These are phyloP conservation scores for Solanum pinnatisectum DNA, from an alignment of 257 asterid genomes.

Conservation along the genomic window DNA sequence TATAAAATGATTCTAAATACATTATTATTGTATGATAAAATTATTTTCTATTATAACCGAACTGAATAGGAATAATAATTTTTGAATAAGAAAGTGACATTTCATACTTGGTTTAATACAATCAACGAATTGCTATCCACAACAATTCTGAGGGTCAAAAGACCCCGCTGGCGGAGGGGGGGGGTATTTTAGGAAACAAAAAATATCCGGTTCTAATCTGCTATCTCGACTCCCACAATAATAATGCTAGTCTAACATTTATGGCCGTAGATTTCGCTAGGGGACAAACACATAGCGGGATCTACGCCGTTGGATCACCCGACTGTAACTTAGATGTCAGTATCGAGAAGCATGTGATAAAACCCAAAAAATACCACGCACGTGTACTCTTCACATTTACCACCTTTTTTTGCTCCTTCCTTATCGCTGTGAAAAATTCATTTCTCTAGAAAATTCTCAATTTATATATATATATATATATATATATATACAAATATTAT, in stretches of 20 bases:
- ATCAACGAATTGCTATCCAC: background rate
- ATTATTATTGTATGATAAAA: fast-evolving
- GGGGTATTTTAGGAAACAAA: slow-evolving; percentile 8
- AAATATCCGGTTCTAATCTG: background rate
- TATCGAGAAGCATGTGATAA: slow-evolving; percentile 1
- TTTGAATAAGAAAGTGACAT: background rate
- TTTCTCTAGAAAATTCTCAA: slow-evolving; percentile 5
- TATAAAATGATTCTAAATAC: fast-evolving
- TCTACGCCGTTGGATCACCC: slow-evolving; percentile 16
- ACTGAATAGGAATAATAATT: background rate
- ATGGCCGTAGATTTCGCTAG: background rate
- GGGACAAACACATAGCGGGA: slow-evolving; percentile 2
- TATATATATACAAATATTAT: background rate
- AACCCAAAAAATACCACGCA: slow-evolving; percentile 28
- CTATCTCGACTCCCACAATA: background rate
- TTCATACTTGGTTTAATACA: background rate
- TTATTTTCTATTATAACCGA: background rate
- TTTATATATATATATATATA: background rate
- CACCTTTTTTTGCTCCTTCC: slow-evolving; percentile 41
- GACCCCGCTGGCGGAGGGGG: no score
- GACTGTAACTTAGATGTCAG: background rate
- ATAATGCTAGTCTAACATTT: background rate
- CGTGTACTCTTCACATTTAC: slow-evolving; percentile 28
- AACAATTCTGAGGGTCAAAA: background rate
- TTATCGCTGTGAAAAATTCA: slow-evolving; percentile 38